Evolutionary conservation across 441 rosid genomes (phyloP), one percentile per base, ranked within the genome.

Genomic region (Eutrema salsugineum): DNA sequence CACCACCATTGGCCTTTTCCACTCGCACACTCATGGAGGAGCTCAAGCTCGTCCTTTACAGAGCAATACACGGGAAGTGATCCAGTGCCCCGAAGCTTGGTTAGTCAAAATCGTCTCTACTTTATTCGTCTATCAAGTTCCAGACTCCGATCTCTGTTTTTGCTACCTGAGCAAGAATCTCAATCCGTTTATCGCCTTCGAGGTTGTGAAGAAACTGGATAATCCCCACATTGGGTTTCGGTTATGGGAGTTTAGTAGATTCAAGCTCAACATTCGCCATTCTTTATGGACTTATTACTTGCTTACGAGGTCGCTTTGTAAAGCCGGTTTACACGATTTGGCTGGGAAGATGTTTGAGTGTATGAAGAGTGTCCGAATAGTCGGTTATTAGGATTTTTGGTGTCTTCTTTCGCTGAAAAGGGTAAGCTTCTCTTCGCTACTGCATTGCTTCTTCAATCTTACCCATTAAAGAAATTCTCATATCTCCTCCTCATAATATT

Each of bases 41-140:
- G 40, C 78, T 57, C 83, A 77, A 64, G 70, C 78, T 28, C 69
- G 70, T 22, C 83, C 79, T 19, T 54, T 78, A 53, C 67, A 65
- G 3, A 49, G 63, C 66, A 78, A 77, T 20, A 44, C 44, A 35
- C 71, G 69, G 30, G 89, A 80, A 77, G 84, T 60, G 46, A 68
- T 64, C 30, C 68, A 70, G 11, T 63, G 42, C 63, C 76, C 71
- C n/a, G 88, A 91, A 44, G 80, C 89, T 50, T 94, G 97, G 98
- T 82, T 90, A 55, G 90, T 85, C 68, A 91, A 94, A 83, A 82
- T 89, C 68, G 84, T 83, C 22, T 83, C 88, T 20, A 81, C 92
- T 54, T 67, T 89, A 19, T 86, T 91, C 55, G 66, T 84, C 22
- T 69, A 64, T 49, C 73, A 81, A 14, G 80, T 56, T 24, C 78